Conservation (phyloP, 371 early-diverging fungal species). For the Saksenaea vasiformis region DNA sequence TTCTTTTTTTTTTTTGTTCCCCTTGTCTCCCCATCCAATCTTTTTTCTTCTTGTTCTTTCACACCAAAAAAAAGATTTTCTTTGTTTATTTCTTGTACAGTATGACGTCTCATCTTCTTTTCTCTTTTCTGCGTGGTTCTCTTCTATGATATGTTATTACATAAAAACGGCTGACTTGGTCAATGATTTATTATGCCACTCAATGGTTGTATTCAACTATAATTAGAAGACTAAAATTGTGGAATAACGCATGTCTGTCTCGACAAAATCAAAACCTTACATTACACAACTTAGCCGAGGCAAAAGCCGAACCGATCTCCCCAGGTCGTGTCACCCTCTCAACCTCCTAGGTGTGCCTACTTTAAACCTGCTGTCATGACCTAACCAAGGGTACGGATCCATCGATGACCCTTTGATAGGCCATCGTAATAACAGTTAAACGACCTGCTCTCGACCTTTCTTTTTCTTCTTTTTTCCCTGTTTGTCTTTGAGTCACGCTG, state of each 20-base stretch:
- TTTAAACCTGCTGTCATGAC: not conserved
- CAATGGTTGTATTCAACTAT: not conserved
- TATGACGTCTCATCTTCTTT: conserved; percentile 3
- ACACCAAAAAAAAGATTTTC: not conserved
- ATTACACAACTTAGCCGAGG: not conserved
- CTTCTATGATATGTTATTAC: not conserved
- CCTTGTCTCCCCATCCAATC: not conserved
- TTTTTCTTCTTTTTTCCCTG: too few species aligned
- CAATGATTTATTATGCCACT: not conserved
- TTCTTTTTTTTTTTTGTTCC: not conserved
- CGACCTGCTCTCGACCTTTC: too few species aligned
- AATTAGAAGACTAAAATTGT: not conserved
- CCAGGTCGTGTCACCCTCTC: not conserved
- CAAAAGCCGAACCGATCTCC: not conserved
- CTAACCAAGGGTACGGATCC: not conserved
- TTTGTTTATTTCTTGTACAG: conserved; percentile 6
- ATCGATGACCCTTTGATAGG: too few species aligned
- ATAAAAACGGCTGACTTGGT: not conserved
- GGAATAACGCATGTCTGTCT: not conserved
- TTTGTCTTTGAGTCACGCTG: not conserved
- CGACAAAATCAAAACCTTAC: not conserved
- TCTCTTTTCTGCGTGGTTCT: not conserved
- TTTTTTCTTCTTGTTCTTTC: not conserved
- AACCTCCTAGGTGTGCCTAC: not conserved
- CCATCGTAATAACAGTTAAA: too few species aligned